Conservation (phyloP, 1,139 yeast species). For the Magnusiomyces sp. region DNA sequence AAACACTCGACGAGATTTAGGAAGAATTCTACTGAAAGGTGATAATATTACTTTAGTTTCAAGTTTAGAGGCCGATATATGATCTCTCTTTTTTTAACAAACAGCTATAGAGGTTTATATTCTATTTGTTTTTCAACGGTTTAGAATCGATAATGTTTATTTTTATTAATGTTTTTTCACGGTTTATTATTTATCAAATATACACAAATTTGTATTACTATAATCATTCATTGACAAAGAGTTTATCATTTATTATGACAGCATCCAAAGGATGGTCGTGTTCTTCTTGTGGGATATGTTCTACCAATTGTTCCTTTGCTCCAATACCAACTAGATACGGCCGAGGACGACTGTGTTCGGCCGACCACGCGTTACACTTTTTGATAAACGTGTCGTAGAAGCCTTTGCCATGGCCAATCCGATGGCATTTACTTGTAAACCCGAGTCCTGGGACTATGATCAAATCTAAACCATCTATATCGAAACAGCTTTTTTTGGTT, state of each 20-base stretch:
- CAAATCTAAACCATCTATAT: constrained; percentile 47
- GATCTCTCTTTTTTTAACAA: not conserved
- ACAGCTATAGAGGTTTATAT: not conserved
- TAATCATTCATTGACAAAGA: constrained; percentile 2
- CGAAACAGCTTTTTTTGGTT: constrained; percentile 18
- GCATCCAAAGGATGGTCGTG: constrained; percentile 66
- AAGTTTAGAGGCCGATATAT: constrained; percentile 34
- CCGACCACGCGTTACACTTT: constrained; percentile 37
- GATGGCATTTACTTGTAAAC: constrained; percentile 44
- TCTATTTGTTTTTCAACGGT: not conserved
- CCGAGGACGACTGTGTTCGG: constrained; percentile 9
- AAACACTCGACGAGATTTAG: constrained; percentile 38
- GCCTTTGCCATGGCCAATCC: constrained; percentile 93
- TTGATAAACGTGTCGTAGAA: constrained; percentile 74
- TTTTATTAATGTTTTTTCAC: not conserved
- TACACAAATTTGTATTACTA: not conserved
- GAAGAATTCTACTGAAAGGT: constrained; percentile 72
- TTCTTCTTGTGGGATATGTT: constrained; percentile 49
- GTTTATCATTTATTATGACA: constrained; percentile 37
- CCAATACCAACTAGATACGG: constrained; percentile 55
- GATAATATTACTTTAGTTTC: constrained; percentile 85
- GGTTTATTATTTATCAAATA: not conserved
- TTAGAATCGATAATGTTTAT: not conserved
- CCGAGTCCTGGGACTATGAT: constrained; percentile 83
- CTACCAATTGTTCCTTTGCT: constrained; percentile 57